Conservation (phyloP, 2,329 filamentous ascomycete genomes). For the Verticillium isaacii region DNA sequence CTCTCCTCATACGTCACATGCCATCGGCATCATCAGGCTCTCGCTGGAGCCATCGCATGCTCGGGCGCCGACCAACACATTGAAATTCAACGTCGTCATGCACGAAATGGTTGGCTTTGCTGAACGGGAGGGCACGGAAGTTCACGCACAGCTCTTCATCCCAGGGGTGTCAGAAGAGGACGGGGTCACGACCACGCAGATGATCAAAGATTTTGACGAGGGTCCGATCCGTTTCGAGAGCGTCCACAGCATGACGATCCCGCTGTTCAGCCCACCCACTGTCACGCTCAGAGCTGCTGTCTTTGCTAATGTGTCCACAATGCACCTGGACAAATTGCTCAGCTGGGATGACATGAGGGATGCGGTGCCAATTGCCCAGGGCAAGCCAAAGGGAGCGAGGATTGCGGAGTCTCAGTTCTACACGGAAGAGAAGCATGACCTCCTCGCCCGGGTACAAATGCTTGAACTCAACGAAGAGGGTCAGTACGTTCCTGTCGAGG, state of each 20-base stretch:
- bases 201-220: conserved; percentile 92
- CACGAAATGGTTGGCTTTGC: conserved; percentile 92
- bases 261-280: conserved; percentile 69
- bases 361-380: conserved; percentile 54
- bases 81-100: conserved; percentile 99
- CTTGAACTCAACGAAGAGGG: conserved; percentile 89
- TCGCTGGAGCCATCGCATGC: conserved; percentile 92
- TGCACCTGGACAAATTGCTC: conserved; percentile 94
- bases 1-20: conserved; percentile 87
- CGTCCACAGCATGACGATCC: conserved; percentile 95
- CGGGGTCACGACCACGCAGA: conserved; percentile 89
- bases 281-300: conserved; percentile 81
- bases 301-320: conserved; percentile 83
- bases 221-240: conserved; percentile 91
- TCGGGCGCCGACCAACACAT: conserved; percentile 81
- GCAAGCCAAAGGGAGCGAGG: conserved; percentile 50
- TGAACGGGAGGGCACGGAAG: conserved; percentile 89
- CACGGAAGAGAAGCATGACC: conserved; percentile 87
- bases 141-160: conserved; percentile 95
- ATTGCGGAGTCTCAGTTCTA: conserved; percentile 91
- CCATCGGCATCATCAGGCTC: conserved; percentile 84
- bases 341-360: conserved; percentile 99
- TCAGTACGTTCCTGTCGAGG: conserved; percentile 87
- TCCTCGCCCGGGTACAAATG: conserved; percentile 83
- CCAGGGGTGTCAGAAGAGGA: conserved; percentile 85